These are phyloP conservation scores for Boletus rufocinnamomeus DNA, from an alignment of 768 basidiomycete species.

Conservation along the genomic window DNA sequence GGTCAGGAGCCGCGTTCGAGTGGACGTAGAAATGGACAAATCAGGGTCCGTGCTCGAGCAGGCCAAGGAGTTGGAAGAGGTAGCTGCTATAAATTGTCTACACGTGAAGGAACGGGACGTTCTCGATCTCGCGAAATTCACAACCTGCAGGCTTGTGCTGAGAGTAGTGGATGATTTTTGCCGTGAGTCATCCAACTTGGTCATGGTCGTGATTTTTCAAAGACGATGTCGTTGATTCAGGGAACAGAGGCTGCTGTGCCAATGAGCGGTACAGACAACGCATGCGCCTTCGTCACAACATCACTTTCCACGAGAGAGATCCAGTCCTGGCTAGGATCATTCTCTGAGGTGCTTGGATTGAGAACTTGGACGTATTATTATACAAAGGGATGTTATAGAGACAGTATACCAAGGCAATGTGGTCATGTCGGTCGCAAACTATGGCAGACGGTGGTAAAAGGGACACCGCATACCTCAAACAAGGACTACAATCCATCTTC, in stretches of 20 bases:
- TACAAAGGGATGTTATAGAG: slow-evolving; percentile 16
- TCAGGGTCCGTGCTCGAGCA: slow-evolving; percentile 3
- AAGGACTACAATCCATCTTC: slow-evolving; percentile 48
- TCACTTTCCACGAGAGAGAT: slow-evolving; percentile 16
- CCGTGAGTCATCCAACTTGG: slow-evolving; percentile 41
- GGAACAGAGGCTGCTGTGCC: slow-evolving; percentile 50
- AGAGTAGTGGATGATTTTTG: slow-evolving; percentile 49
- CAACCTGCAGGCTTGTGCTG: slow-evolving; percentile 49
- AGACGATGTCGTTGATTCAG: slow-evolving; percentile 30
- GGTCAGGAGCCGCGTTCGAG: slow-evolving; percentile 42
- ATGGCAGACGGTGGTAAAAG: slow-evolving; percentile 61
- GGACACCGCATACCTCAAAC: slow-evolving; percentile 73
- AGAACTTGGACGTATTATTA: slow-evolving; percentile 15
- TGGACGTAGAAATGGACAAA: not conserved
- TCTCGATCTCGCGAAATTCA: slow-evolving; percentile 47
- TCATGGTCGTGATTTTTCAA: not conserved
- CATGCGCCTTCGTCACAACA: slow-evolving; percentile 41
- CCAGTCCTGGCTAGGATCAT: slow-evolving; percentile 18
- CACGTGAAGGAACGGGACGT: slow-evolving; percentile 58
- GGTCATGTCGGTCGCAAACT: slow-evolving; percentile 42
- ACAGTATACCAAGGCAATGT: slow-evolving; percentile 13
- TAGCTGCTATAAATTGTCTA: slow-evolving; percentile 59
- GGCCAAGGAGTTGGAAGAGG: slow-evolving; percentile 40
- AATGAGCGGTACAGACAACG: slow-evolving; percentile 58
- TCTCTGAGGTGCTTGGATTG: slow-evolving; percentile 13